These are phyloP conservation scores for Trichoderma citrinoviride DNA, from an alignment of 2,329 filamentous ascomycete genomes.

Conservation along the genomic window DNA sequence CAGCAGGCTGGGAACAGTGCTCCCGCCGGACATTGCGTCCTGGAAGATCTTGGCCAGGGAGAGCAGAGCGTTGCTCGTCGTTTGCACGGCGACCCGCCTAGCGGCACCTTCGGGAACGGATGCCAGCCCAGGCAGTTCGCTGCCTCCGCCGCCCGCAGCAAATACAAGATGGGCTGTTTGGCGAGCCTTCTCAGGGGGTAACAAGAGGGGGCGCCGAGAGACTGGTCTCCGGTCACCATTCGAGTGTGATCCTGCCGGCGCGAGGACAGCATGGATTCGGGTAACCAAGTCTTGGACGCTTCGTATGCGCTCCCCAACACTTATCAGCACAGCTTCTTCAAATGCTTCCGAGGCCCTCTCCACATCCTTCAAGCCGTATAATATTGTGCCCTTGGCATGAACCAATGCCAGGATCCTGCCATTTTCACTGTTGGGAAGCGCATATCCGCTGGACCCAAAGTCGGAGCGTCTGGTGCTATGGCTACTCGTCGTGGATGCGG, in stretches of 20 bases:
- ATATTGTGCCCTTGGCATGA: constrained; percentile 97
- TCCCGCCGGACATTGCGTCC: constrained; percentile 82
- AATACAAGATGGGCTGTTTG: constrained; percentile 84
- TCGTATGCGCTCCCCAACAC: constrained; percentile 66
- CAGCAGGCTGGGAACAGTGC: constrained; percentile 51
- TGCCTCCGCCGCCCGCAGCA: constrained; percentile 62
- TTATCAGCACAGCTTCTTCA: constrained; percentile 90
- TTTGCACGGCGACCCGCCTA: constrained; percentile 79
- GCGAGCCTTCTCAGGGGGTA: constrained; percentile 80
- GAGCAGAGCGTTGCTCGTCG: constrained; percentile 90
- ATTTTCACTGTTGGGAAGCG: constrained; percentile 81
- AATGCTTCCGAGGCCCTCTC: constrained; percentile 80
- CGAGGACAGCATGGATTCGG: constrained; percentile 70
- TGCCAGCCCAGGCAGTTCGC: constrained; percentile 72
- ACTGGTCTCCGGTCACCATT: constrained; percentile 21
- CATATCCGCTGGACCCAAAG: constrained; percentile 61
- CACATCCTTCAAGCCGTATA: constrained; percentile 86
- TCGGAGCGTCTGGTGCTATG: constrained; percentile 28
- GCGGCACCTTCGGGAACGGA: constrained; percentile 69
- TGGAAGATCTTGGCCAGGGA: constrained; percentile 98
- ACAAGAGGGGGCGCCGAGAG: constrained; percentile 58
- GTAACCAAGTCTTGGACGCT: constrained; percentile 77
- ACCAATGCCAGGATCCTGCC: constrained; percentile 90
- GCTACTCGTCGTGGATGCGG: not conserved
- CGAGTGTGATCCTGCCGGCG: constrained; percentile 30